A percentile compares a stretch with the other conserved stretches of the same genome.
phyloP scores from a whole-genome alignment of 306 rosid genomes.

The Crataegus laevigata region DNA sequence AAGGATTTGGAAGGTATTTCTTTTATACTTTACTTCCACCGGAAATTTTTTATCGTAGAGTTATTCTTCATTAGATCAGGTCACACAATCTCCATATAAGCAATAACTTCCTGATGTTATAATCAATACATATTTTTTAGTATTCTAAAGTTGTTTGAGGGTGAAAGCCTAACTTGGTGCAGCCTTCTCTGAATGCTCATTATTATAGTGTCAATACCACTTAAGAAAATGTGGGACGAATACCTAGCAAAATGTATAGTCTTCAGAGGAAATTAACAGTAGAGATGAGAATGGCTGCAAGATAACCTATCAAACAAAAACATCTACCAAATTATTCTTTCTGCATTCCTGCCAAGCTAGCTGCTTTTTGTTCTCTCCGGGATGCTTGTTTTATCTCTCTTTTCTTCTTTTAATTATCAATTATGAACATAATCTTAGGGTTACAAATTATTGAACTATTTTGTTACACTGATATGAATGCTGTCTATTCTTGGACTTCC shows the following conservation, averaged over 20 bases:
- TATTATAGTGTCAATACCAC: not conserved
- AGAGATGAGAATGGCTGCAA: not conserved
- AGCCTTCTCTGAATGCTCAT: not conserved
- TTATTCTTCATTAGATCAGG: not conserved
- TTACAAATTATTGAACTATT: not conserved
- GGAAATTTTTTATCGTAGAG: not conserved
- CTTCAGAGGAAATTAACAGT: not conserved
- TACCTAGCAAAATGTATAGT: not conserved
- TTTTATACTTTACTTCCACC: not conserved
- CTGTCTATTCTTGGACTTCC: slow-evolving; percentile 4
- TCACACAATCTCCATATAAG: not conserved
- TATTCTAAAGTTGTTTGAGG: not conserved
- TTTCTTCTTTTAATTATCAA: not conserved
- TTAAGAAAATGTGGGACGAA: not conserved
- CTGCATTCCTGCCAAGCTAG: not conserved
- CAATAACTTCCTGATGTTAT: not conserved
- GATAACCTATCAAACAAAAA: not conserved
- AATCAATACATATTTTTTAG: not conserved
- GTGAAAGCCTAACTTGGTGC: not conserved
- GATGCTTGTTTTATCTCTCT: not conserved
- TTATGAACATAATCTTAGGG: not conserved
- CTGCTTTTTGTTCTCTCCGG: not conserved
- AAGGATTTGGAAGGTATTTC: slow-evolving; percentile 89
- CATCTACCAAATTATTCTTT: not conserved
- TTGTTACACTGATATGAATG: not conserved